Percentiles rank a stretch among this genome's conserved stretches.
phyloP scores from a whole-genome alignment of 148 eudicot genomes.

The Vaccinium darrowii region DNA sequence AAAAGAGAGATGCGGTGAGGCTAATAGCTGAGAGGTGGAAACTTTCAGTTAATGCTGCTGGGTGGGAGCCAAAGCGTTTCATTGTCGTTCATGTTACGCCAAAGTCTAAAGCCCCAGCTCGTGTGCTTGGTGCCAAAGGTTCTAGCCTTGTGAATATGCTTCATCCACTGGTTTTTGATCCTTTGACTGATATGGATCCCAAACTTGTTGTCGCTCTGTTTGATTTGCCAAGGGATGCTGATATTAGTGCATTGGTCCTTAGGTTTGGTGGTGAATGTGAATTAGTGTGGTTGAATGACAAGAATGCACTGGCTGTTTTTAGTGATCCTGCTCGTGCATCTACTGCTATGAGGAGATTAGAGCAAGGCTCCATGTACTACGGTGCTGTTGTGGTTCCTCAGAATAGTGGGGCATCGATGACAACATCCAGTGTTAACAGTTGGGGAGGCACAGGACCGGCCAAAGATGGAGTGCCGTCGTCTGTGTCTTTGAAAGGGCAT shows the following conservation, averaged over 20 bases:
- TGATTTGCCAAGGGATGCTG: slow-evolving; percentile 88
- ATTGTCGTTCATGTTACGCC: slow-evolving; percentile 69
- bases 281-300: slow-evolving; percentile 94
- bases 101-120: slow-evolving; percentile 76
- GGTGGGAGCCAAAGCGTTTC: slow-evolving; percentile 96
- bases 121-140: slow-evolving; percentile 68
- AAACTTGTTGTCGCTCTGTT: slow-evolving; percentile 81
- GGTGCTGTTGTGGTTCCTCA: slow-evolving; percentile 66
- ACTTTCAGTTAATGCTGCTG: slow-evolving; percentile 69
- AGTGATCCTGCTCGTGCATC: slow-evolving; percentile 92
- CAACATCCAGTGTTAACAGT: slow-evolving; percentile 35
- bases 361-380: slow-evolving; percentile 75
- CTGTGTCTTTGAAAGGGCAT: slow-evolving; percentile 37
- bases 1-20: slow-evolving; percentile 83
- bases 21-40: slow-evolving; percentile 95
- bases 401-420: slow-evolving; percentile 32
- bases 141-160: slow-evolving; percentile 31
- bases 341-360: slow-evolving; percentile 94
- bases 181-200: slow-evolving; percentile 86
- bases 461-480: slow-evolving; percentile 26
- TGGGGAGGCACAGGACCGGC: slow-evolving; percentile 44
- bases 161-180: slow-evolving; percentile 60
- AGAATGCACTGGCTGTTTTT: slow-evolving; percentile 87
- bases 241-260: slow-evolving; percentile 79
- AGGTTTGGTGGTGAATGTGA: slow-evolving; percentile 99